Percentiles rank a stretch among this genome's conserved stretches.
These are phyloP conservation scores for Lepidium didymum DNA, from an alignment of 345 rosid species.

Conservation along the genomic window DNA sequence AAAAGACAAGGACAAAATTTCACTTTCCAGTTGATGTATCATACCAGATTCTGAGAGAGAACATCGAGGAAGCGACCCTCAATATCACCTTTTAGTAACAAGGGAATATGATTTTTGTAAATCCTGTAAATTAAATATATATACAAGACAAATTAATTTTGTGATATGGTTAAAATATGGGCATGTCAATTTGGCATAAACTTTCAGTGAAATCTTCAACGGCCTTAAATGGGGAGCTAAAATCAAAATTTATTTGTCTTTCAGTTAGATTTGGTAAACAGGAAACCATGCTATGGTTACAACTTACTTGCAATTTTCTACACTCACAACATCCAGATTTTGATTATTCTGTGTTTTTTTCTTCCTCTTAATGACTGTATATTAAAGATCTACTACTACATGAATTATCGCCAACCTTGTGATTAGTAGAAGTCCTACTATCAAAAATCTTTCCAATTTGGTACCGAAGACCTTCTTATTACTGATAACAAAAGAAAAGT, in stretches of 20 bases:
- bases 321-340: not conserved
- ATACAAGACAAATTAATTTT: not conserved
- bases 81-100: conserved; percentile 43
- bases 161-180: not conserved
- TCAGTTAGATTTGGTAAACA: not conserved
- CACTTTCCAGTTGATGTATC: conserved; percentile 9
- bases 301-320: conserved; percentile 1
- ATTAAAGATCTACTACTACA: not conserved
- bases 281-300: not conserved
- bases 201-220: not conserved
- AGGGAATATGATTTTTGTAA: conserved; percentile 65
- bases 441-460: not conserved
- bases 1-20: not conserved
- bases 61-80: conserved; percentile 43
- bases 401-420: not conserved
- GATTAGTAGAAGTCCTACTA: not conserved
- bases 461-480: not conserved
- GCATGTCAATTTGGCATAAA: not conserved
- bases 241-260: not conserved
- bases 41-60: conserved; percentile 61
- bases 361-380: not conserved
- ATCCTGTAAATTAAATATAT: conserved; percentile 44
- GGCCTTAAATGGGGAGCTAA: not conserved
- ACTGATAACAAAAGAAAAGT: not conserved
- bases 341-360: not conserved